Evolutionary conservation across 495 filamentous ascomycete species (phyloP), one percentile per base, ranked within the genome.

Genomic region (Hypoxylon fragiforme): DNA sequence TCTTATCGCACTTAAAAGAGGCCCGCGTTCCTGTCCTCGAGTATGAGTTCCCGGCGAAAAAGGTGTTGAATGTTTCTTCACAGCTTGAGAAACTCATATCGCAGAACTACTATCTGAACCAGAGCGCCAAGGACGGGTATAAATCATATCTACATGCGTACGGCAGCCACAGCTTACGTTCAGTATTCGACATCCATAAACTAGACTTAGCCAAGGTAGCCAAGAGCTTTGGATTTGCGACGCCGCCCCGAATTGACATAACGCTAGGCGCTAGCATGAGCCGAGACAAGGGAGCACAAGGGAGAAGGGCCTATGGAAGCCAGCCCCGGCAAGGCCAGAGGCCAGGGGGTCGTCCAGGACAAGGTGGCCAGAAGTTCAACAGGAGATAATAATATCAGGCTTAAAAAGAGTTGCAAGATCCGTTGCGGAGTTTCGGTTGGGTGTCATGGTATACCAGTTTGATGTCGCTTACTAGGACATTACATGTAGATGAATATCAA

Each of bases 31-130:
- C 94, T 0, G 87, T 98, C 2, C 89, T 96, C 8, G 94, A 98
- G 71, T 97, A 95, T 56, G 92, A 96, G 57, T 94, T 98, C 66
- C 92, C 92, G 7, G 77, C 80, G 39, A 91, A 88, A 74, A 95
- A 95, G 79, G 88, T 98, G 54, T 78, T 90, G 44, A 94, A 96
- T 60, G 88, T 97, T n/a, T 91, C 97, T 65, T 89, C 85, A 7
- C 95, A 97, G 70, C 81, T 97, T 2, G 92, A 97, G 79, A 91
- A 91, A 67, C 79, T 97, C 42, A 95, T 98, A 54, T 81, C 84
- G 9, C 86, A 92, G 67, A 97, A 98, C 70, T 98, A 97, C 76
- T 97, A 96, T 67, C 77, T 98, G 20, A 92, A 97, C 73, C 91
- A 95, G 80, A 80, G 77, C 45, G 82, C 82, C 19, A 85, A 85